These are phyloP conservation scores for Gastrolobium bilobum DNA, from an alignment of 306 rosid genomes.

Conservation along the genomic window DNA sequence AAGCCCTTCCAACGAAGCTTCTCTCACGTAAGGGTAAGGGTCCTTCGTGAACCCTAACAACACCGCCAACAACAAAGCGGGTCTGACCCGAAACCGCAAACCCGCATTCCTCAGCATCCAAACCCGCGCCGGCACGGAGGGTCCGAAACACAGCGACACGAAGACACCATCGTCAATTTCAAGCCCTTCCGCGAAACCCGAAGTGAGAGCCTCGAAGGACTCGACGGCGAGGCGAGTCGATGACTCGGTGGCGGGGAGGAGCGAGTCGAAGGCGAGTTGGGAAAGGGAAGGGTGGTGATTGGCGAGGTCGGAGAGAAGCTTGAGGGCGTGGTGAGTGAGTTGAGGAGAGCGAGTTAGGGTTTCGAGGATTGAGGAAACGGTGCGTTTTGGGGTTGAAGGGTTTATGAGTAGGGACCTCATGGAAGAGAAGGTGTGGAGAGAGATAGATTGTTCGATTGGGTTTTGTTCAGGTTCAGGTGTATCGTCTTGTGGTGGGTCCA, in stretches of 20 bases:
- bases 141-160: constrained; percentile 73
- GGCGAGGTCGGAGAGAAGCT: constrained; percentile 69
- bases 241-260: constrained; percentile 47
- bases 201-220: constrained; percentile 31
- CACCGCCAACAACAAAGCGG: constrained; percentile 61
- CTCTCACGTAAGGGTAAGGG: constrained; percentile 80
- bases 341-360: constrained; percentile 62
- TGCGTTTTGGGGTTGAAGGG: constrained; percentile 68
- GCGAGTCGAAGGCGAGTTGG: constrained; percentile 49
- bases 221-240: constrained; percentile 60
- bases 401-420: constrained; percentile 63
- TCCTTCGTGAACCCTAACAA: constrained; percentile 85
- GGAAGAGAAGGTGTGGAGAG: constrained; percentile 58
- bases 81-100: constrained; percentile 47
- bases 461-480: constrained; percentile 26
- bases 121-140: constrained; percentile 57
- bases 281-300: constrained; percentile 51
- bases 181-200: too few species aligned
- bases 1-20: constrained; percentile 76
- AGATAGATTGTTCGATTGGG: constrained; percentile 43
- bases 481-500: constrained; percentile 25
- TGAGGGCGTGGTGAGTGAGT: constrained; percentile 58
- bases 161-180: constrained; percentile 68
- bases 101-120: constrained; percentile 81
- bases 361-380: constrained; percentile 53